phyloP scores from a whole-genome alignment of 2,329 filamentous ascomycete species.

The Claviceps sp. region DNA sequence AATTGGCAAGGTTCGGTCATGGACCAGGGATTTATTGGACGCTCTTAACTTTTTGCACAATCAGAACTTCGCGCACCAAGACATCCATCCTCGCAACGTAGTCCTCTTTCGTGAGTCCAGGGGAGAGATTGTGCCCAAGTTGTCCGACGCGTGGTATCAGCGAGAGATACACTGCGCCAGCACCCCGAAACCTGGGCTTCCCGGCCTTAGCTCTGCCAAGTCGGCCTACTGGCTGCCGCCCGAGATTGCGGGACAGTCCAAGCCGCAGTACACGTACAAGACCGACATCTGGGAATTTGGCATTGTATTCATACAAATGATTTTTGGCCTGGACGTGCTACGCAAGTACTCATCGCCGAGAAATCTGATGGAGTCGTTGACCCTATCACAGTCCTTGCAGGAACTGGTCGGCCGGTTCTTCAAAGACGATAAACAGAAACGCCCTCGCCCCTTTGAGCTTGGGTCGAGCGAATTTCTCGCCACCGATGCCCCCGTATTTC shows the following conservation, averaged over 20 bases:
- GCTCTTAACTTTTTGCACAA: conserved; percentile 79
- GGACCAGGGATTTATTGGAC: conserved; percentile 85
- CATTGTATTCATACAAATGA: conserved; percentile 83
- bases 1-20: conserved; percentile 65
- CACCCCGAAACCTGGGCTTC: conserved; percentile 35
- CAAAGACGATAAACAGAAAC: conserved; percentile 67
- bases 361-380: conserved; percentile 55
- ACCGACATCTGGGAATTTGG: conserved; percentile 94
- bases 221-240: conserved; percentile 76
- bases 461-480: conserved; percentile 52
- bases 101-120: conserved; percentile 58
- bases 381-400: conserved; percentile 60
- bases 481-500: conserved; percentile 47
- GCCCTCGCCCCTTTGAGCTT: conserved; percentile 67
- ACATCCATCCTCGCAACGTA: conserved; percentile 68
- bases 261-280: conserved; percentile 55
- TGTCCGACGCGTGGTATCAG: conserved; percentile 63
- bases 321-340: conserved; percentile 68
- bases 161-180: conserved; percentile 50
- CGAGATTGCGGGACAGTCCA: conserved; percentile 52
- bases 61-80: conserved; percentile 70
- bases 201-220: conserved; percentile 46
- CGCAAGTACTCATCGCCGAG: conserved; percentile 69
- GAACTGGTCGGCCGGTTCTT: conserved; percentile 79
- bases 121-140: conserved; percentile 58